Evolutionary conservation across 1,284 basidiomycete species (phyloP), one percentile per base, ranked within the genome.

Genomic region (Ustilago crameri): DNA sequence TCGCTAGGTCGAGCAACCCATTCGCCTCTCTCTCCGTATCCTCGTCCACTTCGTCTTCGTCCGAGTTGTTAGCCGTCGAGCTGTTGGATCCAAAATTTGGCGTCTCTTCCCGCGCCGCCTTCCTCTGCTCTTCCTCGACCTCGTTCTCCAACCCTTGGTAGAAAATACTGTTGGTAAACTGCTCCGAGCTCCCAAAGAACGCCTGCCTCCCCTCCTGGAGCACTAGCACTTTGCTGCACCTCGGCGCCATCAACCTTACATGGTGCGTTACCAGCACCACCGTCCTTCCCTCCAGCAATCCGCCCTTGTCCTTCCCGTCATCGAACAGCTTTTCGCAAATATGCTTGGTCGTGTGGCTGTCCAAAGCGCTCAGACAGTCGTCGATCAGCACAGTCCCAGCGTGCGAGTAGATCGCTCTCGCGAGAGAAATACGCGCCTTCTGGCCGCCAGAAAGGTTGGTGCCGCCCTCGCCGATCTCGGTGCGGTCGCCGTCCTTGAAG

Each of bases 401-500:
- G 61, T 90, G 84, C 74, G 86, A 89, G 80, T 92, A 92, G 1
- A 91, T 83, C 0, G 90, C 90, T 34, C 91, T 84, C 3, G 90
- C 90, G 34, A 91, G 89, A 75, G 90, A 90, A 51, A 91, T 86
- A 83, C 89, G 69, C 74, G 90, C 89, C 70, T 89, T 89, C 79
- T 88, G 86, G 5, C 88, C 88, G 22, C 87, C 90, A 51, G 84
- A 85, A 4, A 86, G 76, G 17, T 84, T 84, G 46, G 84, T 74
- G 12, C 82, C 68, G 10, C 88, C 56, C 89, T 91, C 89, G 87
- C 70, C 49, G 49, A 82, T 78, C 41, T 74, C 78, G 87, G 91
- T 92, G 65, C 90, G 77, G 81, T 92, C 91, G 7, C 91, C 91
- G 77, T 90, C 88, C 0, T 90, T 87, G 1, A 93, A 85, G 24